Evolutionary conservation across 371 early-diverging fungal species (phyloP), one percentile per base, ranked within the genome.

Genomic region (Catenaria anguillulae): DNA sequence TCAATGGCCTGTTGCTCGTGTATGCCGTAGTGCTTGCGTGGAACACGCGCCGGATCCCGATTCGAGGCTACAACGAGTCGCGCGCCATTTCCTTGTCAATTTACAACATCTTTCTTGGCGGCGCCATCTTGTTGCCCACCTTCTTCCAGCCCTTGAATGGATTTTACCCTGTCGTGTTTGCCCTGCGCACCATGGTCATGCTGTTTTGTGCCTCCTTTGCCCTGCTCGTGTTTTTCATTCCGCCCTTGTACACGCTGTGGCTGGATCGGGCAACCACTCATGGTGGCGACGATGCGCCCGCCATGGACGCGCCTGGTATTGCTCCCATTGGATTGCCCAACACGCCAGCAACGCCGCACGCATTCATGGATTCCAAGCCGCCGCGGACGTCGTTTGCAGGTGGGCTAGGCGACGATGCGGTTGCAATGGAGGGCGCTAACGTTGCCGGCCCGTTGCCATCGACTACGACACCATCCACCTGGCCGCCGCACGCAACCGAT

Each of bases 41-140:
- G 58, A 58, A 58, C 24, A 58, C 58, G 31, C 36, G 58, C 24
- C n/a, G 31, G 29, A 42, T 58, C 24, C 58, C 58, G 40, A 33
- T 36, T 21, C 26, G 35, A 0, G 58, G 36, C 10, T 58, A 58
- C 36, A 33, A 33, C 24, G 58, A 58, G 43, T 36, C 58, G 43
- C 13, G 43, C 24, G 36, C 58, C 29, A 58, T 58, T 21, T 13
- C 58, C 2, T 10, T 58, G 2, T 34, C 26, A 24, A 29, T 58
- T 12, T 58, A 58, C 12, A 42, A 58, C 31, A 42, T 58, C 42
- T 8, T 35, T 13, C 31, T 50, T 0, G 52, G 52, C 31, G 26
- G 29, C 15, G 21, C 36, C 2, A 58, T 40, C 21, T 10, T 40
- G 24, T 17, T 40, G 29, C 42, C 58, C 17, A 58, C 58, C 58